phyloP scores from a whole-genome alignment of 2,329 filamentous ascomycete genomes.

The Talaromyces sp. region DNA sequence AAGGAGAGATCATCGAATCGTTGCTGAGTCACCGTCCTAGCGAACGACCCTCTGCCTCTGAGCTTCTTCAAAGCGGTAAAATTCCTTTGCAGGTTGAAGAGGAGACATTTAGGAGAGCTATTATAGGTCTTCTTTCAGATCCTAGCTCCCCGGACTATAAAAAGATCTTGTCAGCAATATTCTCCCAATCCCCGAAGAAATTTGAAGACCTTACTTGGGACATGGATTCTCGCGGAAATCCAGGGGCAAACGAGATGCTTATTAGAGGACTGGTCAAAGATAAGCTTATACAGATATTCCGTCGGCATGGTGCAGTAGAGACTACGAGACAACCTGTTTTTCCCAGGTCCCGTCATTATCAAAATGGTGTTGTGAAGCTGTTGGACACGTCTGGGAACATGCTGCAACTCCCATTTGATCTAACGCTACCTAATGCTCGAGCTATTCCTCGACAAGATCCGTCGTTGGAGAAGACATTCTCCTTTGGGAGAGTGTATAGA shows the following conservation, averaged over 20 bases:
- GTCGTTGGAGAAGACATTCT: conserved; percentile 69
- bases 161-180: conserved; percentile 82
- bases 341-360: conserved; percentile 75
- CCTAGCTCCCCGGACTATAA: conserved; percentile 81
- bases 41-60: conserved; percentile 73
- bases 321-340: conserved; percentile 69
- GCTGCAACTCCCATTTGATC: conserved; percentile 87
- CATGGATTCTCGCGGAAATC: conserved; percentile 54
- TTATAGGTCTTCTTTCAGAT: conserved; percentile 70
- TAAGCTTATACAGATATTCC: conserved; percentile 71
- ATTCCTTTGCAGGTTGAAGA: conserved; percentile 89
- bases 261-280: conserved; percentile 70
- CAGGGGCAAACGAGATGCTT: conserved; percentile 51
- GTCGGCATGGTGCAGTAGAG: conserved; percentile 83
- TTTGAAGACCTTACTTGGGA: conserved; percentile 80
- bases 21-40: conserved; percentile 77
- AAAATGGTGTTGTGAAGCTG: conserved; percentile 67
- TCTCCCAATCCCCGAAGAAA: conserved; percentile 67
- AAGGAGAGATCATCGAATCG: conserved; percentile 72
- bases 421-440: conserved; percentile 83
- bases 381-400: conserved; percentile 81
- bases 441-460: conserved; percentile 65
- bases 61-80: conserved; percentile 78
- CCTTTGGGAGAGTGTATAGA: conserved; percentile 83
- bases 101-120: conserved; percentile 77